These are phyloP conservation scores for Candida smagusa DNA, from an alignment of 1,139 yeast species.

Conservation along the genomic window DNA sequence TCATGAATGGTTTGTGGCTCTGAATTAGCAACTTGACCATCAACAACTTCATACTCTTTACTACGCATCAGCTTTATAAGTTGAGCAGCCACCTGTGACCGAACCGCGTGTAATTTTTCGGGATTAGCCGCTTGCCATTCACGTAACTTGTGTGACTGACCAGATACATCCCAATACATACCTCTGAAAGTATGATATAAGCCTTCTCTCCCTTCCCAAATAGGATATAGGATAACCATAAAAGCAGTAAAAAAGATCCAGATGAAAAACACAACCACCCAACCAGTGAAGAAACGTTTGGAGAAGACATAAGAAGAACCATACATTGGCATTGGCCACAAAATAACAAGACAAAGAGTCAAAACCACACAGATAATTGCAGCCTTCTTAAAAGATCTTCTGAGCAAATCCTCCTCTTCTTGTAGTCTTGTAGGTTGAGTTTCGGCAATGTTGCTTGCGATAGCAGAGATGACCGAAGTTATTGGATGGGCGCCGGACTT, in stretches of 20 bases:
- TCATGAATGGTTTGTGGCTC: conserved; percentile 21
- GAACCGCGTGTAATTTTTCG: conserved; percentile 65
- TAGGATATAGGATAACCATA: conserved; percentile 58
- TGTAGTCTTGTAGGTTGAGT: conserved; percentile 32
- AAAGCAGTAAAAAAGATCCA: conserved; percentile 63
- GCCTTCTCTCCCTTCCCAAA: conserved; percentile 66
- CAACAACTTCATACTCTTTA: conserved; percentile 23
- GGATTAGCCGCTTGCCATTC: conserved; percentile 74
- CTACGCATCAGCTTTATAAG: conserved; percentile 21
- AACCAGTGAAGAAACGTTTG: conserved; percentile 72
- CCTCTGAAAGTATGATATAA: conserved; percentile 66
- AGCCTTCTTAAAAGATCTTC: conserved; percentile 54
- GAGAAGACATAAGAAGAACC: conserved; percentile 72
- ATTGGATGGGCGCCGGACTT: conserved; percentile 31
- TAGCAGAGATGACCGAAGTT: conserved; percentile 33
- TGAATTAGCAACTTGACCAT: conserved; percentile 23
- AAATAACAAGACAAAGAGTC: conserved; percentile 57
- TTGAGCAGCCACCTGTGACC: conserved; percentile 51
- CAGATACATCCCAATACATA: conserved; percentile 78
- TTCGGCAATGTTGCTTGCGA: conserved; percentile 45
- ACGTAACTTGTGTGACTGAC: conserved; percentile 65
- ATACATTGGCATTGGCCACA: conserved; percentile 92
- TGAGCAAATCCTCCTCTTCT: conserved; percentile 44
- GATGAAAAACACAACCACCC: conserved; percentile 72
- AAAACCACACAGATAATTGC: conserved; percentile 52